phyloP scores from a whole-genome alignment of 2,329 filamentous ascomycete genomes.

The Xylariaceae sp. region DNA sequence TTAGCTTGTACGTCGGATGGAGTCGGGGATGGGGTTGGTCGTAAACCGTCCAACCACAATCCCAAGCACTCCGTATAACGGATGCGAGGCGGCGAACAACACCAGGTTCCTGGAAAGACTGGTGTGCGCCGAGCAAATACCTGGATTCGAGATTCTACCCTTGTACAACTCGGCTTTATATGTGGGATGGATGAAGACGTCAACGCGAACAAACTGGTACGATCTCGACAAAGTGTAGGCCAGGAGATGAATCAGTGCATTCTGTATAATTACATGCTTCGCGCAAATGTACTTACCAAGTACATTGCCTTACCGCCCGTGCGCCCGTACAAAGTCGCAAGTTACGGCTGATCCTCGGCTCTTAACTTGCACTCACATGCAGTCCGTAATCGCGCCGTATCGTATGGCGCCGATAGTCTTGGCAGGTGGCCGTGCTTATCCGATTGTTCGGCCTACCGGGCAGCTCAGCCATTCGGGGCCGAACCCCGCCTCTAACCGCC shows the following conservation, averaged over 20 bases:
- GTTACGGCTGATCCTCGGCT: background rate
- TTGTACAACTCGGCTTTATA: conserved; percentile 1
- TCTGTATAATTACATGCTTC: no score
- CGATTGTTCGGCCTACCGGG: no score
- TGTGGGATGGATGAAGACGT: background rate
- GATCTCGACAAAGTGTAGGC: no score
- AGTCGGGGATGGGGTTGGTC: conserved; percentile 29
- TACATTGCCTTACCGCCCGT: no score
- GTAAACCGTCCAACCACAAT: conserved; percentile 43
- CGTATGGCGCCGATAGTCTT: background rate
- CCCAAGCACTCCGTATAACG: conserved; percentile 12
- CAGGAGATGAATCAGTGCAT: no score
- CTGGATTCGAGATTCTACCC: conserved; percentile 4
- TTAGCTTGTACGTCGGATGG: conserved; percentile 25
- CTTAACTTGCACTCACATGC: background rate
- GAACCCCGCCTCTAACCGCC: no score
- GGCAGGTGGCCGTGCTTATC: no score
- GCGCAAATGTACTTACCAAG: no score
- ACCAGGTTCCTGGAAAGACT: background rate
- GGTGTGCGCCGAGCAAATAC: conserved; percentile 7
- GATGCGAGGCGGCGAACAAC: conserved; percentile 8
- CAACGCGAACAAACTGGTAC: no score
- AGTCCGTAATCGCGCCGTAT: background rate
- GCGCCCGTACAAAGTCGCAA: no score
- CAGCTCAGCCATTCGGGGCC: no score